Evolutionary conservation across 495 filamentous ascomycete species (phyloP), one percentile per base, ranked within the genome.

Genomic region (Wilcoxina mikolae): DNA sequence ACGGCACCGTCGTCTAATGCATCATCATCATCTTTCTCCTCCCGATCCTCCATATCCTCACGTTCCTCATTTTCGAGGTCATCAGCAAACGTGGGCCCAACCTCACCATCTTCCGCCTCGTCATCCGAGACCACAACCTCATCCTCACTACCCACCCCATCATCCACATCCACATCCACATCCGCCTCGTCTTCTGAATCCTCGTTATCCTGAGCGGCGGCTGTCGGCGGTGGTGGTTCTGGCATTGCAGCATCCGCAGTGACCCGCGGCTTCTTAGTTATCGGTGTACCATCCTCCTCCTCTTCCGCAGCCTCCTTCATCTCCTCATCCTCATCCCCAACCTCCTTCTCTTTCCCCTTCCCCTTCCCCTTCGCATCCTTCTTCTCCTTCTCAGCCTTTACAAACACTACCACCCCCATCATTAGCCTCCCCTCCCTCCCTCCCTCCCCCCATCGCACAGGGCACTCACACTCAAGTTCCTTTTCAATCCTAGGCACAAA

Each of bases 401-500:
- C 3, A 39, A 52, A 52, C 5, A 22, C 33, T 25, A 23, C 42
- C 42, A 9, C 5, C 42, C 9, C 7, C 42, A 9, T 23, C 42
- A 45, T 23, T 45, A 9, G 42, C 9, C 42, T 45, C 5, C 42
- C 5, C 12, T 45, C 42, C 31, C 7, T 35, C 31, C 7, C 7
- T 15, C 31, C 31, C 15, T 35, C 31, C 7, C 15, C 31, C 7
- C 7, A 7, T 7, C 31, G 15, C 42, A 20, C 42, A 48, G 54
- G 29, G 29, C 58, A 80, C 76, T 78, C 24, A 70, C 71, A 72
- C 26, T 72, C 71, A 20, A 83, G 60, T 59, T 82, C 79, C 4
- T 73, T 73, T 56, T 81, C 76, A 4, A 82, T 66, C 26, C 68
- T 50, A 1, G 64, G 64, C 27, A 58, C 56, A 45, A 95, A 89